These are phyloP conservation scores for Ophiostoma sp. DNA, from an alignment of 2,329 filamentous ascomycete species.

Conservation along the genomic window DNA sequence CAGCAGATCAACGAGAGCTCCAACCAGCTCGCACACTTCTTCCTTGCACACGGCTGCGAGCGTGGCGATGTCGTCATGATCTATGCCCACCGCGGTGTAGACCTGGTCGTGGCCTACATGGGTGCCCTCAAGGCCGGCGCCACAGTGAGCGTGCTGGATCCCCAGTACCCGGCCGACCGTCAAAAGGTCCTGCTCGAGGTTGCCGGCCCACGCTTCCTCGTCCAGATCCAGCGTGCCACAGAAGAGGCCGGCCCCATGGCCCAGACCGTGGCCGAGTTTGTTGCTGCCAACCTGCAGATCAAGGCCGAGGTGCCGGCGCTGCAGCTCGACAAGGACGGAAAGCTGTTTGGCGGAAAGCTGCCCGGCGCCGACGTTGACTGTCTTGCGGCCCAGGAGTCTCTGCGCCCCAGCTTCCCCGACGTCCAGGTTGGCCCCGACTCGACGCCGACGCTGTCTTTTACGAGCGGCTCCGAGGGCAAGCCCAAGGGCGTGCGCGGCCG, in stretches of 20 bases:
- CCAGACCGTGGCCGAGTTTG: conserved; percentile 54
- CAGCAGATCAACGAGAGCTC: conserved; percentile 79
- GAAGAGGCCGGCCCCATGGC: conserved; percentile 55
- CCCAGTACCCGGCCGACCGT: conserved; percentile 71
- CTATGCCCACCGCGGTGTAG: conserved; percentile 75
- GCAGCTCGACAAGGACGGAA: conserved; percentile 64
- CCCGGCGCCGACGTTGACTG: conserved; percentile 64
- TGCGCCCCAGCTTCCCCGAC: conserved; percentile 49
- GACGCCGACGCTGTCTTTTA: conserved; percentile 69
- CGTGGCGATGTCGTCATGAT: conserved; percentile 91
- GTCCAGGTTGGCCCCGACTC: conserved; percentile 84
- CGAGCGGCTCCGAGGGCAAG: conserved; percentile 67
- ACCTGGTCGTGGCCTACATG: conserved; percentile 66
- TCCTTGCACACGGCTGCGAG: conserved; percentile 66
- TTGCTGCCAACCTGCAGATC: conserved; percentile 65
- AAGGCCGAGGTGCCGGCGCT: conserved; percentile 71
- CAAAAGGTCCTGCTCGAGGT: conserved; percentile 82
- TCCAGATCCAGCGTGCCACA: conserved; percentile 67
- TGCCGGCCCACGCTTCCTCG: conserved; percentile 64
- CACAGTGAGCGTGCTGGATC: conserved; percentile 66
- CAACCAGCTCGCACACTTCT: conserved; percentile 73
- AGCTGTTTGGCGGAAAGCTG: conserved; percentile 61
- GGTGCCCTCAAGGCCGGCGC: conserved; percentile 58
- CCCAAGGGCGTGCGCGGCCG: conserved; percentile 85
- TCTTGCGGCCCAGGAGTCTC: conserved; percentile 45